Base-by-base conservation (phyloP, 2,329 filamentous ascomycete genomes). In the Hypoxylon sp. region DNA sequence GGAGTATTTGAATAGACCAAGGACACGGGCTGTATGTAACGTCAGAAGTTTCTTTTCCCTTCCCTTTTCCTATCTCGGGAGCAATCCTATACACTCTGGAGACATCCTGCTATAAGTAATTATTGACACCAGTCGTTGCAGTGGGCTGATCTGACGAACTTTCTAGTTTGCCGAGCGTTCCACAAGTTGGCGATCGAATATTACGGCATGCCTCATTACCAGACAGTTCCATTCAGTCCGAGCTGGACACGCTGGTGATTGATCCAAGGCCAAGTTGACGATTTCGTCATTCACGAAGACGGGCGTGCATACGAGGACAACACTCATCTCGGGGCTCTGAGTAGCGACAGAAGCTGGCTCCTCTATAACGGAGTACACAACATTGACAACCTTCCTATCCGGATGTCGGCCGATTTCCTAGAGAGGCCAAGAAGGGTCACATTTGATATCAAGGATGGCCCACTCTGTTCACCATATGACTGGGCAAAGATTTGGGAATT, bases 111-210 rank as follows among this genome's bases (percentile, higher is more conserved):
- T 4, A 26, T 26, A 4, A 26, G 4, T 26, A 7, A 26, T 7
- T 26, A 26, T 26, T 7, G n/a, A n/a, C n/a, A n/a, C 24, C 24
- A 26, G 4, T 26, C 7, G 24, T 7, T 26, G 24, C 24, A 26
- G 24, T 62, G 59, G 59, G 54, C 49, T 20, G 19, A 59, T 4
- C 19, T 62, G 4, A 37, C 17, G 1, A 41, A 39, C 37, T 58
- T 52, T 20, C 50, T 34, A 6, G 15, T 62, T 11, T 59, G 49
- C 19, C 55, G 34, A n/a, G 24, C 49, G 6, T 63, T 59, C 46
- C 44, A 55, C 15, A 22, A 46, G 10, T 13, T 55, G 5, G 55
- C 60, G 4, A 44, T 63, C 22, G 34, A 17, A 1, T 55, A 41
- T 17, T 63, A 63, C 19, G 60, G 60, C 1, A 5, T 34, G 11